A percentile compares a stretch with the other conserved stretches of the same genome.
Evolutionary conservation across 2,329 filamentous ascomycete genomes (phyloP).

Genomic region (Phaeosphaeria sp.): DNA sequence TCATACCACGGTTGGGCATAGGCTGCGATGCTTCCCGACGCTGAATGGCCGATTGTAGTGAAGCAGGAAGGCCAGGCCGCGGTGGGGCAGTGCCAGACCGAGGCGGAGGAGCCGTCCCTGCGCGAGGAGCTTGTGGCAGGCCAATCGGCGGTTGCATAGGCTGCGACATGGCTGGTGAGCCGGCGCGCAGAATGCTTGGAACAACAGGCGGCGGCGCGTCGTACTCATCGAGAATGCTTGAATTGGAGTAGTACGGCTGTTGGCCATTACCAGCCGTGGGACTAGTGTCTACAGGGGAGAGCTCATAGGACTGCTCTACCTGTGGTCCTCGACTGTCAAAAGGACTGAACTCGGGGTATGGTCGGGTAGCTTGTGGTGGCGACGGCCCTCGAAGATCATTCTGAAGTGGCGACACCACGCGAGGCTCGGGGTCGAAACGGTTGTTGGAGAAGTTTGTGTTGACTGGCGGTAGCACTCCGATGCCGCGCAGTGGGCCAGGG

Average conservation of each 20-base stretch:
- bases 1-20: constrained; percentile 35
- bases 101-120: constrained; percentile 26
- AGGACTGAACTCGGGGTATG: constrained; percentile 40
- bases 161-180: constrained; percentile 36
- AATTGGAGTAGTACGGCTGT: constrained; percentile 25
- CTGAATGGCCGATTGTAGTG: constrained; percentile 46
- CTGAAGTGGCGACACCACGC: constrained; percentile 27
- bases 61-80: constrained; percentile 39
- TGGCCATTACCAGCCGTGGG: constrained; percentile 20
- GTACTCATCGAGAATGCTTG: constrained; percentile 29
- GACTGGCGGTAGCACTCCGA: constrained; percentile 34
- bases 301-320: constrained; percentile 38
- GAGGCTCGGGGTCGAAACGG: constrained; percentile 31
- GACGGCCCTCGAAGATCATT: constrained; percentile 23
- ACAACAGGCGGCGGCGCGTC: constrained; percentile 28
- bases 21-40: constrained; percentile 44
- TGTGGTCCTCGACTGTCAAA: constrained; percentile 36
- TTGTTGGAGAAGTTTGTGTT: constrained; percentile 35
- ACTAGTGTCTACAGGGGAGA: constrained; percentile 42
- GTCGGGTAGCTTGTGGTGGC: constrained; percentile 17
- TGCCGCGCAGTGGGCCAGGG: constrained; percentile 31
- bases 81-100: constrained; percentile 39
- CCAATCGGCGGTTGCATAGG: constrained; percentile 12
- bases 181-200: constrained; percentile 31
- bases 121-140: constrained; percentile 24